Percentiles rank a stretch among this genome's conserved stretches.
Evolutionary conservation across 2,329 filamentous ascomycete genomes (phyloP).

Genomic region (Sporothrix protearum): DNA sequence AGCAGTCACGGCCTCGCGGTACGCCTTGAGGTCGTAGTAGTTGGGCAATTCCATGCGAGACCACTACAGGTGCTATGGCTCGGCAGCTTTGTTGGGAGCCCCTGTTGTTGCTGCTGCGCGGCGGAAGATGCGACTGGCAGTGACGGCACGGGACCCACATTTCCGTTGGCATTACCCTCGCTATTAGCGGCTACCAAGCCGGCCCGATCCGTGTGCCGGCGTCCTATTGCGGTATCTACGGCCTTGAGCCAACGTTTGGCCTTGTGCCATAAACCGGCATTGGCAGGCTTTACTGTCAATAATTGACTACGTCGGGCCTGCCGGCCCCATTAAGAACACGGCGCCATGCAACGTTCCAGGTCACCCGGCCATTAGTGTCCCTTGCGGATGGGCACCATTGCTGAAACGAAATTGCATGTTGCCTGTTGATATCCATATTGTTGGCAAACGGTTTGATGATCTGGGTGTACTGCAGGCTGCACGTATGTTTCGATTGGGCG

Average conservation of each 20-base stretch:
- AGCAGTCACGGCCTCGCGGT: conserved; percentile 20
- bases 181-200: conserved; percentile 66
- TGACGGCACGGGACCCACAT: conserved; percentile 55
- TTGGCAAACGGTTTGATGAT: conserved; percentile 34
- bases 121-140: conserved; percentile 13
- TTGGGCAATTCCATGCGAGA: conserved; percentile 32
- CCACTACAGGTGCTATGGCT: conserved; percentile 53
- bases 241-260: conserved; percentile 47
- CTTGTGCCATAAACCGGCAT: conserved; percentile 51
- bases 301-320: conserved; percentile 46
- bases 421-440: conserved; percentile 36
- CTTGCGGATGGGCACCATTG: conserved; percentile 37
- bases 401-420: conserved; percentile 28
- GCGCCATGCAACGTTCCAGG: conserved; percentile 49
- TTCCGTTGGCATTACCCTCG: conserved; percentile 37
- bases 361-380: conserved; percentile 48
- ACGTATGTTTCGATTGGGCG: conserved; percentile 34
- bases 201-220: conserved; percentile 65
- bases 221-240: conserved; percentile 41
- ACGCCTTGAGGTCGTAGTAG: conserved; percentile 35
- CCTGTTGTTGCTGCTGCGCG: conserved; percentile 34
- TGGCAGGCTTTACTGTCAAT: conserved; percentile 39
- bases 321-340: conserved; percentile 42
- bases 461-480: conserved; percentile 33
- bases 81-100: conserved; percentile 40